Evolutionary conservation across 1,284 basidiomycete species (phyloP).

Genomic region (Cryptococcus amylolentus): DNA sequence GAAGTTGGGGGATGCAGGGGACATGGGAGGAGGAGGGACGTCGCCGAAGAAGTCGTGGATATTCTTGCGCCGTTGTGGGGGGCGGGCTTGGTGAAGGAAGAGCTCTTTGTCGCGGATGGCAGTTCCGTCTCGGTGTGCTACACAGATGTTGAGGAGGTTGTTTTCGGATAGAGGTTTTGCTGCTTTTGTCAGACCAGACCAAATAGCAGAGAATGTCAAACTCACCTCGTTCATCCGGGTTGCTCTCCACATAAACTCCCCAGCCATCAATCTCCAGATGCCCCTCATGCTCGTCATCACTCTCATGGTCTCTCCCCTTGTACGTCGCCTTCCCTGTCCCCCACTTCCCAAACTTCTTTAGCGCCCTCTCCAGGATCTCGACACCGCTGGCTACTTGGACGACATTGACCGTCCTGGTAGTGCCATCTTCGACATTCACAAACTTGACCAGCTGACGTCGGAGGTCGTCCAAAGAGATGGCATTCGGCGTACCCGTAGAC

Average conservation of each 20-base stretch:
- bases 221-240: constrained; percentile 60
- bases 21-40: constrained; percentile 50
- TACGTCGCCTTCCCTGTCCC: constrained; percentile 38
- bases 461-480: constrained; percentile 69
- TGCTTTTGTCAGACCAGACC: constrained; percentile 9
- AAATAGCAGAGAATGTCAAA: constrained; percentile 8
- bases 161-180: constrained; percentile 70
- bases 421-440: constrained; percentile 68
- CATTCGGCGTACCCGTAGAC: background rate
- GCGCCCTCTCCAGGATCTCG: constrained; percentile 77
- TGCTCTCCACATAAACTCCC: constrained; percentile 70
- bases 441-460: constrained; percentile 81
- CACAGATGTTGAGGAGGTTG: constrained; percentile 80
- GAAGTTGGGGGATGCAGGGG: constrained; percentile 52
- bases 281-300: constrained; percentile 53
- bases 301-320: constrained; percentile 41
- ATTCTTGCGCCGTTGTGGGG: constrained; percentile 54
- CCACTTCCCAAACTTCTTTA: constrained; percentile 81
- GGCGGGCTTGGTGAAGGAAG: constrained; percentile 55
- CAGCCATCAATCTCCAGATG: constrained; percentile 78
- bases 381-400: constrained; percentile 71
- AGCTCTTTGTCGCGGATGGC: constrained; percentile 70
- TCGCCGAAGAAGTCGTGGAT: constrained; percentile 62
- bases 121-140: constrained; percentile 68
- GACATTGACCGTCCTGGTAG: constrained; percentile 73